Base-by-base conservation (phyloP, 208 protist species). In the Crithidia brevicula region DNA sequence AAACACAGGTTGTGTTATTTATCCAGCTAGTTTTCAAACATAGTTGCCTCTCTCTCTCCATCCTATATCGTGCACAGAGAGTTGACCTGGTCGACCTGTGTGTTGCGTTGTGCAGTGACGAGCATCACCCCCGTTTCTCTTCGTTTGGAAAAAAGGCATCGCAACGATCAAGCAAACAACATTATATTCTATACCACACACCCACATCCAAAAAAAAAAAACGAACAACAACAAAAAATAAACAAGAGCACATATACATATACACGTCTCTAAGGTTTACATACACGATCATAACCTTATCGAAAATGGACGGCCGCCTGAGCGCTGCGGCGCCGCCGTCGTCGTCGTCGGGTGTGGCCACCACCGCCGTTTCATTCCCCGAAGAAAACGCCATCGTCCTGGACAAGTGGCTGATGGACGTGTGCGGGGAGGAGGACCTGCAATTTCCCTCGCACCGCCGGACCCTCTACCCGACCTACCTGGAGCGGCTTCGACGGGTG, bases 321-420 rank as follows among this genome's bases (percentile, higher is more conserved):
- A 60, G 25, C 52, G 63, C 22, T 28, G 40, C 63, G 13, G 15
- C 36, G 3, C 33, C 47, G 47, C 33, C 63, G 13, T 27, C 36
- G 3, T 45, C 47, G 47, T 67, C 49, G 15, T 42, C 52, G 9
- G 31, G n/a, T 15, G 5, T 28, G 27, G 25, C 64, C 0, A 38
- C 53, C 23, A 50, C 54, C 25, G 3, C 40, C 9, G n/a, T 69
- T 7, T 13, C 45, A 7, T 88, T 81, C 62, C 43, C 65, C 10
- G 79, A 82, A 30, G 85, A 91, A 46, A 75, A 80, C 50, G 72
- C 43, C 18, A 62, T 81, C 27, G 79, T 82, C 15, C 36, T 91
- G 10, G 82, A 86, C 54, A 84, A 85, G 73, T 91, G 85, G 82
- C 69, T 91, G 23, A 74, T 71, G 23, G 82, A 79, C 53, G 81